These are phyloP conservation scores for Chloropicon primus DNA, from an alignment of 139 green algal genomes.

Conservation along the genomic window DNA sequence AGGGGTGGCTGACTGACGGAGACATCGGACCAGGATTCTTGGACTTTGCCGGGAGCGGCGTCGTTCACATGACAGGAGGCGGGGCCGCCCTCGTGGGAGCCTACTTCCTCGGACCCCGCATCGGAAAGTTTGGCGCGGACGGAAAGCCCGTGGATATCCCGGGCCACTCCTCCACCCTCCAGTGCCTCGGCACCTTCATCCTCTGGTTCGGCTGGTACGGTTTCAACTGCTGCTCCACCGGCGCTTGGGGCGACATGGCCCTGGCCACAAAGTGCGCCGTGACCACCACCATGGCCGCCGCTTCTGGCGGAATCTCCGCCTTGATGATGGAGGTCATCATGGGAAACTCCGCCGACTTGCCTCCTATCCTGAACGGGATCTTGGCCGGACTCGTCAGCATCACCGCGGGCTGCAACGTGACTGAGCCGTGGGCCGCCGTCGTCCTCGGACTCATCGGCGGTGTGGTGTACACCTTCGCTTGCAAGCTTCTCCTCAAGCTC, in stretches of 20 bases:
- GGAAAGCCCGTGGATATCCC: conserved; percentile 54
- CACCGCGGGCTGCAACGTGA: conserved; percentile 38
- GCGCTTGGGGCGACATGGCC: conserved; percentile 15
- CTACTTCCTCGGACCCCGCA: conserved; percentile 71
- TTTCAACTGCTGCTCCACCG: conserved; percentile 59
- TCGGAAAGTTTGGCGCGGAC: conserved; percentile 77
- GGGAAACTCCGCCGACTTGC: conserved; percentile 20
- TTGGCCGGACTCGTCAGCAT: conserved; percentile 59
- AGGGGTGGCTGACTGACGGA: conserved; percentile 40
- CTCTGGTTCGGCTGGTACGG: conserved; percentile 75
- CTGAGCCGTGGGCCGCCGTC: conserved; percentile 65
- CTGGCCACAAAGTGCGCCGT: conserved; percentile 38
- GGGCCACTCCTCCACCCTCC: conserved; percentile 44
- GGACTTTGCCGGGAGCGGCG: conserved; percentile 54
- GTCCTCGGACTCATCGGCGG: conserved; percentile 50
- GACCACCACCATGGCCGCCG: conserved; percentile 63
- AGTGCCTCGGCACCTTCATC: conserved; percentile 51
- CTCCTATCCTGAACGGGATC: conserved; percentile 43
- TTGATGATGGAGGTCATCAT: conserved; percentile 28
- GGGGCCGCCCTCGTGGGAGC: conserved; percentile 62
- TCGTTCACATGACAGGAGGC: conserved; percentile 55
- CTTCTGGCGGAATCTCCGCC: conserved; percentile 32
- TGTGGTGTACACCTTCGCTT: conserved; percentile 17
- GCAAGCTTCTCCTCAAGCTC: conserved; percentile 25
- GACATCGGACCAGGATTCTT: conserved; percentile 23